Evolutionary conservation across 2,329 filamentous ascomycete species (phyloP).

Genomic region (Didymella lethalis): DNA sequence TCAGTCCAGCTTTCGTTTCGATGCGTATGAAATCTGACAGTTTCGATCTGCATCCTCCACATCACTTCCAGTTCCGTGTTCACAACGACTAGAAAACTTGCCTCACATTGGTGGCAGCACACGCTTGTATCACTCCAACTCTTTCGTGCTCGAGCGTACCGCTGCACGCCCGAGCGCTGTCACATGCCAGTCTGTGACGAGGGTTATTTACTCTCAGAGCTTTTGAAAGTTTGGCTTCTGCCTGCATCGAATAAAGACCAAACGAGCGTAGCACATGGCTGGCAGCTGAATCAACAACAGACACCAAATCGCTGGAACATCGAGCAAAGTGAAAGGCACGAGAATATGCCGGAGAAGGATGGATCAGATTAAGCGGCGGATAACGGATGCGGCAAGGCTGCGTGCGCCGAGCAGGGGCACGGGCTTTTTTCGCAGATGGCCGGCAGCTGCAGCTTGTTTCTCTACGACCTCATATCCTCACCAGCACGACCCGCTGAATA

Average conservation of each 20-base stretch:
- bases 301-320: background rate
- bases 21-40: too few relatives aligned
- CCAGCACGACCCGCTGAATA: conserved; percentile 36
- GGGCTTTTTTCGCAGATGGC: conserved; percentile 42
- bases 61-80: background rate
- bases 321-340: conserved; percentile 10
- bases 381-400: conserved; percentile 34
- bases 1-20: too few relatives aligned
- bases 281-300: background rate
- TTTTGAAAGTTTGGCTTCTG: background rate
- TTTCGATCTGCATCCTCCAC: background rate
- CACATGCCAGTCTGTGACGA: conserved; percentile 12
- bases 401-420: conserved; percentile 34
- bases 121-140: background rate
- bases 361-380: conserved; percentile 26
- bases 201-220: background rate
- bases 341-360: conserved; percentile 20
- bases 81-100: background rate
- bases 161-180: conserved; percentile 4
- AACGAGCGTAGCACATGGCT: background rate
- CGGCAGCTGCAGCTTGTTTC: conserved; percentile 46
- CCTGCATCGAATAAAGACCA: background rate
- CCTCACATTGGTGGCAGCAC: background rate
- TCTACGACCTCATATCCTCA: conserved; percentile 47
- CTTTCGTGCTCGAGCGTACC: conserved; percentile 12